Base-by-base conservation (phyloP, 2,329 filamentous ascomycete species). In the Geoglossum cookeanum region DNA sequence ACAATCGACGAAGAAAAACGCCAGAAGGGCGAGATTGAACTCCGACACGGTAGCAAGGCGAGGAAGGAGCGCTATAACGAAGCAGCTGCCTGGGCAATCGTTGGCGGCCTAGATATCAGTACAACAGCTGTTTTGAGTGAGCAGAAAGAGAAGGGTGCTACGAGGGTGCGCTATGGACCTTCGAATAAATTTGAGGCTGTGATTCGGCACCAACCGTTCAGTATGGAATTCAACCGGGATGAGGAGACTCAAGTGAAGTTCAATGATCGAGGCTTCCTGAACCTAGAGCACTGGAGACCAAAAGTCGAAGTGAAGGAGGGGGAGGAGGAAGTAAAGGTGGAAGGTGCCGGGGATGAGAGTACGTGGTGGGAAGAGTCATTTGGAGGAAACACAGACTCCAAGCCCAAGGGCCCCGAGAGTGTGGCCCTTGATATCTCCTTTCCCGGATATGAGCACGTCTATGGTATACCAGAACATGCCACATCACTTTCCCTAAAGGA, bases 291-390 rank as follows among this genome's bases (percentile, higher is more conserved):
- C 68, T 98, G 92, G 92, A 78, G 92, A 60, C 78, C 84, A 48
- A 94, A 95, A 77, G 71, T 88, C 15, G 90, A 95, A 57, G 74
- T 80, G 68, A 73, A 77, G 61, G 71, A 71, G 32, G 70, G 72
- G 44, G 79, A 81, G 58, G 76, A 73, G 58, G 73, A 74, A 61
- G 68, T 70, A 61, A 64, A 62, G 55, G 60, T 59, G 7, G 63
- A 62, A 27, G 63, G 64, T 58, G 68, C 70, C 58, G 68, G 71
- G 53, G 70, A 67, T 3, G 86, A 96, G 67, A 85, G 83, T 70
- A 96, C 90, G 3, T 96, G 89, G 88, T 98, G 92, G 92, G 92
- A 98, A 5, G 92, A 98, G 73, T 80, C 78, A 0, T 98, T 98
- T 69, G 91, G 91, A 61, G 90, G 91, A 60, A 94, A 92, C 68